Conservation (phyloP, 1,284 basidiomycete species). For the Ceratobasidium sp. region DNA sequence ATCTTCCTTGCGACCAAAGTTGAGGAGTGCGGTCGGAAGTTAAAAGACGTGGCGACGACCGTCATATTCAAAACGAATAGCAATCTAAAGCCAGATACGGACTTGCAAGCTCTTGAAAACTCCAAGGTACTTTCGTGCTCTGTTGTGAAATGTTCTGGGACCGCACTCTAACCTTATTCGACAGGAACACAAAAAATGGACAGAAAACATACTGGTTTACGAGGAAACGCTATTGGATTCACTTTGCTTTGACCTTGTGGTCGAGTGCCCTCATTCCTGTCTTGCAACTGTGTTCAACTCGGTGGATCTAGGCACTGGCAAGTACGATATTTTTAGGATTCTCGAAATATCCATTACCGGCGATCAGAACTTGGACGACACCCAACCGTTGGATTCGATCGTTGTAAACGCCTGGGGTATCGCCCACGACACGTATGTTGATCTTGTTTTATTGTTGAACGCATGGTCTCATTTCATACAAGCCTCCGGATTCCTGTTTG, state of each 20-base stretch:
- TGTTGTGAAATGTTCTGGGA: not conserved
- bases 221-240: slow-evolving; percentile 89
- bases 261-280: slow-evolving; percentile 82
- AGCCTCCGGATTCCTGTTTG: slow-evolving; percentile 45
- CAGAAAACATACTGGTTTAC: slow-evolving; percentile 75
- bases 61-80: slow-evolving; percentile 71
- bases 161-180: slow-evolving; percentile 39
- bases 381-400: slow-evolving; percentile 27
- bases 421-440: slow-evolving; percentile 81
- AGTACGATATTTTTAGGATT: slow-evolving; percentile 54
- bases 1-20: slow-evolving; percentile 93
- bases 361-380: slow-evolving; percentile 33
- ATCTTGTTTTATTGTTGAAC: slow-evolving; percentile 12
- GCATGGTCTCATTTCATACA: slow-evolving; percentile 69
- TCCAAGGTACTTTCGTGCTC: slow-evolving; percentile 62
- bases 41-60: slow-evolving; percentile 83
- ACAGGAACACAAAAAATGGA: slow-evolving; percentile 79
- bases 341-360: slow-evolving; percentile 63
- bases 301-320: slow-evolving; percentile 42
- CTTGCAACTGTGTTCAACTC: slow-evolving; percentile 69
- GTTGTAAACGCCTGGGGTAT: slow-evolving; percentile 80
- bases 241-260: slow-evolving; percentile 90
- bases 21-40: slow-evolving; percentile 86
- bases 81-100: slow-evolving; percentile 45
- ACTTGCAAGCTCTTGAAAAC: slow-evolving; percentile 53